Percentiles rank a stretch among this genome's conserved stretches.
Evolutionary conservation across 441 rosid genomes (phyloP).

Genomic region (Euphorbia schlechtendalii): DNA sequence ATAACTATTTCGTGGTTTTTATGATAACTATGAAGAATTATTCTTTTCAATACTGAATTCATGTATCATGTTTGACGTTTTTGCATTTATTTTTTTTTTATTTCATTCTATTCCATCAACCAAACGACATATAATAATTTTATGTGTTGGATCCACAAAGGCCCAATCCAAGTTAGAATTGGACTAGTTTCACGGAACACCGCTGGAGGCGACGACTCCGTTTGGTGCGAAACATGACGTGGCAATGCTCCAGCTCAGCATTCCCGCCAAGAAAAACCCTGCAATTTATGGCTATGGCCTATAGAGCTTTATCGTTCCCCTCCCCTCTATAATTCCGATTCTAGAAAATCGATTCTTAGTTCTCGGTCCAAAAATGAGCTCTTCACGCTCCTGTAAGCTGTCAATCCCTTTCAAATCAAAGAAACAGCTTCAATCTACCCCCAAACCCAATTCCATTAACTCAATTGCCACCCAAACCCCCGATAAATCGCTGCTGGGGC

Average conservation of each 20-base stretch:
- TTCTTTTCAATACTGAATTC: too few species aligned
- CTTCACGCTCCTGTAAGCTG: neutral
- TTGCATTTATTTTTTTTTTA: too few species aligned
- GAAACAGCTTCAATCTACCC: constrained; percentile 10
- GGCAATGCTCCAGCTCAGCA: too few species aligned
- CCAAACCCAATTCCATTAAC: constrained; percentile 20
- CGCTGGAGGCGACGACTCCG: neutral
- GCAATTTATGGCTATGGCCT: neutral
- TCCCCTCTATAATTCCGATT: neutral
- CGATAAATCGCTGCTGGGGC: constrained; percentile 35
- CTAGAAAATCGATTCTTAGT: neutral
- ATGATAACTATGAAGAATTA: too few species aligned
- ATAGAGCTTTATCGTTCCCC: neutral
- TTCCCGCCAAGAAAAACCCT: neutral
- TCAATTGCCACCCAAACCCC: constrained; percentile 49
- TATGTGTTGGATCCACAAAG: neutral
- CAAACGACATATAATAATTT: too few species aligned
- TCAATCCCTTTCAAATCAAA: neutral
- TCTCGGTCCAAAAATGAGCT: neutral
- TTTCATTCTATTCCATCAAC: too few species aligned
- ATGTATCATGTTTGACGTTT: too few species aligned
- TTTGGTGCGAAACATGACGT: neutral
- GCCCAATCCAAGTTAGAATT: too few species aligned
- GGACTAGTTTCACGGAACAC: too few species aligned
- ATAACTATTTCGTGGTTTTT: too few species aligned